Percentiles rank a stretch among this genome's conserved stretches.
These are phyloP conservation scores for Auriculariales sp. DNA, from an alignment of 768 basidiomycete genomes.

Conservation along the genomic window DNA sequence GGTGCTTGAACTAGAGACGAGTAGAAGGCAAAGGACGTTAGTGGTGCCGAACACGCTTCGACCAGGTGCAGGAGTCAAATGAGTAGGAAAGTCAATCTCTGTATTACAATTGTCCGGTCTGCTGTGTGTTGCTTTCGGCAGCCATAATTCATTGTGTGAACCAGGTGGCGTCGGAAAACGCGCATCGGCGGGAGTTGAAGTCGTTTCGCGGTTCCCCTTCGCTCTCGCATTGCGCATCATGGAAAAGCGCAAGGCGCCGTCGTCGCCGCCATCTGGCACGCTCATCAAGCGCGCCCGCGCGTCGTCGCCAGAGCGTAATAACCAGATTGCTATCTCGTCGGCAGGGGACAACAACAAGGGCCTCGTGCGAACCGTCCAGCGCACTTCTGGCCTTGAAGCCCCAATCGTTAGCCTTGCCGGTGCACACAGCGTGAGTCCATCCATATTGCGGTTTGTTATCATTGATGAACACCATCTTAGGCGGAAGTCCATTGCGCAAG, in stretches of 20 bases:
- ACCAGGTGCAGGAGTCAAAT: too few species aligned
- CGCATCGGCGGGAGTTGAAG: too few species aligned
- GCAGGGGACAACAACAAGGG: slow-evolving; percentile 63
- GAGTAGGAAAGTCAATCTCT: too few species aligned
- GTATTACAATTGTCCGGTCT: too few species aligned
- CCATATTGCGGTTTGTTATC: neutral
- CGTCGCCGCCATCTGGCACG: slow-evolving; percentile 9
- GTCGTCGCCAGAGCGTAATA: slow-evolving; percentile 35
- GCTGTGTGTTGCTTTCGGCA: too few species aligned
- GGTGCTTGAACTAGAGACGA: too few species aligned
- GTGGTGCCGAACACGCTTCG: too few species aligned
- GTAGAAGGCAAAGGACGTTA: too few species aligned
- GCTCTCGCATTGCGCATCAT: neutral
- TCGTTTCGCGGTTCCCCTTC: neutral
- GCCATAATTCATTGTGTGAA: too few species aligned
- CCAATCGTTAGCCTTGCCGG: slow-evolving; percentile 87
- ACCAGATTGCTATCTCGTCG: slow-evolving; percentile 66
- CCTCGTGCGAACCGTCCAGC: slow-evolving; percentile 68
- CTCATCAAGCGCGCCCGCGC: slow-evolving; percentile 51
- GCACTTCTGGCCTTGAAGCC: slow-evolving; percentile 87
- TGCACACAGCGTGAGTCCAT: slow-evolving; percentile 61
- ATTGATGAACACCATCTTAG: slow-evolving; percentile 20
- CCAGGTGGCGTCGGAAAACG: too few species aligned
- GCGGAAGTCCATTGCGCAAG: slow-evolving; percentile 83
- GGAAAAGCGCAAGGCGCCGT: neutral